phyloP scores from a whole-genome alignment of 805 yeast species.

The Metschnikowia santaceciliae region DNA sequence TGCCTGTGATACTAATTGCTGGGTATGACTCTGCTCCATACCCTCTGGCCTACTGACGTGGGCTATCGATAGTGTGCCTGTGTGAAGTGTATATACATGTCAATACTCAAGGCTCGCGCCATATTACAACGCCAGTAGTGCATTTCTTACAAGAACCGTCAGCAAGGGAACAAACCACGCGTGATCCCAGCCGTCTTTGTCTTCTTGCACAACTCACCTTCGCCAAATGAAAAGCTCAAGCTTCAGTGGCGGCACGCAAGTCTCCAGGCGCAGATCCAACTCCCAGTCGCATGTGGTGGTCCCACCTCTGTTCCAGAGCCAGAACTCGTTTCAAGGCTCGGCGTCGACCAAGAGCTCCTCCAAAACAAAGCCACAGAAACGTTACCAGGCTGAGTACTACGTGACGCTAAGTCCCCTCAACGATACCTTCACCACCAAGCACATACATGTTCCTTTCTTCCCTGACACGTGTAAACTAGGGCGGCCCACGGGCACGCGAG shows the following conservation, averaged over 20 bases:
- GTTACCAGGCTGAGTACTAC: slow-evolving; percentile 42
- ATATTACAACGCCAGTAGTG: neutral
- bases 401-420: slow-evolving; percentile 75
- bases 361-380: slow-evolving; percentile 19
- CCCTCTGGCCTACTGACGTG: too few relatives aligned
- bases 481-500: slow-evolving; percentile 72
- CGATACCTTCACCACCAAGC: slow-evolving; percentile 76
- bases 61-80: neutral
- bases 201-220: neutral
- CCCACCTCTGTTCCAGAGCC: slow-evolving; percentile 11
- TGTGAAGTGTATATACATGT: neutral
- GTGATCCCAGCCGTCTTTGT: neutral
- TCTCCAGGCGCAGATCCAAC: slow-evolving; percentile 30
- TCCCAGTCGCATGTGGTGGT: slow-evolving; percentile 39
- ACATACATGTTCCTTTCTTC: slow-evolving; percentile 68
- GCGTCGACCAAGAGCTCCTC: slow-evolving; percentile 1
- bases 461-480: slow-evolving; percentile 89
- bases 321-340: slow-evolving; percentile 4
- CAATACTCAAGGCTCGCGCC: neutral
- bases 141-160: neutral
- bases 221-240: slow-evolving; percentile 1
- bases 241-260: slow-evolving; percentile 1
- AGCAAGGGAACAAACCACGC: neutral
- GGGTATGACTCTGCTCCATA: too few relatives aligned
- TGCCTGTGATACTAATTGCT: too few relatives aligned